Conservation (phyloP, 768 basidiomycete genomes). For the Leucogyrophana mollusca region DNA sequence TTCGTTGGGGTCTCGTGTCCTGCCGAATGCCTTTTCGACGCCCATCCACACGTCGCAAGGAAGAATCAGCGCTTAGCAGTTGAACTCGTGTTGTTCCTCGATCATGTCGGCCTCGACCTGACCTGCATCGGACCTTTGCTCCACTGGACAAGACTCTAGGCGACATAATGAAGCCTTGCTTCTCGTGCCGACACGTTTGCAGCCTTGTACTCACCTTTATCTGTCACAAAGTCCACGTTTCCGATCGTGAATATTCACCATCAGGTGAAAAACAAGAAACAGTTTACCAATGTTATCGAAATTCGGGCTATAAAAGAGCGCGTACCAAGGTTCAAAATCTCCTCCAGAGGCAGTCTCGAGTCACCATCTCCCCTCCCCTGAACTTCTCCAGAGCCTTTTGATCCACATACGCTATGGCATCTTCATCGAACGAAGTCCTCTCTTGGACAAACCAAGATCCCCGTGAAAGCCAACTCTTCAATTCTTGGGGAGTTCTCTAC, state of each 20-base stretch:
- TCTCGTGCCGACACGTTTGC: conserved; percentile 70
- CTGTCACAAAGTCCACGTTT: conserved; percentile 78
- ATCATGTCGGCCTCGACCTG: conserved; percentile 62
- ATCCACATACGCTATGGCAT: conserved; percentile 45
- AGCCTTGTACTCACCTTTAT: conserved; percentile 69
- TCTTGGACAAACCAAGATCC: conserved; percentile 89
- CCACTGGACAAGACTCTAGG: conserved; percentile 66
- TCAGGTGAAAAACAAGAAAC: conserved; percentile 46
- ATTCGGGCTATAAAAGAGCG: conserved; percentile 55
- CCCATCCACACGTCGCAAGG: conserved; percentile 34
- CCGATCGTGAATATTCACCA: conserved; percentile 57
- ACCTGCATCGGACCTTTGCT: conserved; percentile 61
- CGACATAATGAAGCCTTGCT: conserved; percentile 59
- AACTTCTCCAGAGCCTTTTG: conserved; percentile 27
- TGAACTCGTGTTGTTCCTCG: conserved; percentile 65
- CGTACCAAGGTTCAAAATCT: conserved; percentile 8
- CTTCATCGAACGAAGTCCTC: conserved; percentile 64
- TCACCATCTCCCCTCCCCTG: conserved; percentile 31
- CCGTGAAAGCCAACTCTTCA: conserved; percentile 80
- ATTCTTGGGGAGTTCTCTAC: conserved; percentile 77
- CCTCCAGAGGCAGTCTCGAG: conserved; percentile 22
- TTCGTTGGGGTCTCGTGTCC: conserved; percentile 29
- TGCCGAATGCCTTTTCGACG: conserved; percentile 23
- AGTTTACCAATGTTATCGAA: conserved; percentile 45
- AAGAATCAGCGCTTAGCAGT: conserved; percentile 51